Conservation (phyloP, 805 yeast species). For the Candida endomychidarum region DNA sequence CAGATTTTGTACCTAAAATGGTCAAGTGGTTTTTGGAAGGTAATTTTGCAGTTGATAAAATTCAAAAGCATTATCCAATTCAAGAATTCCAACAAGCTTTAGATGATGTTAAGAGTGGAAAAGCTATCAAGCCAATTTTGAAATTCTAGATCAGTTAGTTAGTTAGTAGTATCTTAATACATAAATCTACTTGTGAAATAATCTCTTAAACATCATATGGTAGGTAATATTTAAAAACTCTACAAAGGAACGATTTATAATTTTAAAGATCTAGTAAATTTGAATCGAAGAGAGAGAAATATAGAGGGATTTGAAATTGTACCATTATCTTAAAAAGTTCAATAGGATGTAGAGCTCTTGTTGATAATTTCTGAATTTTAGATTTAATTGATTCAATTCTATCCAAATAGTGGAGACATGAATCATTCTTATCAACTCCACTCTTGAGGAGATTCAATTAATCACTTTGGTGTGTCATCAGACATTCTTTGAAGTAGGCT, state of each 20-base stretch:
- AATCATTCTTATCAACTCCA: neutral
- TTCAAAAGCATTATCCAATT: conserved; percentile 7
- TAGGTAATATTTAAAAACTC: too few species aligned
- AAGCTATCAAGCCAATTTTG: conserved; percentile 11
- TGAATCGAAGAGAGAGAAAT: too few species aligned
- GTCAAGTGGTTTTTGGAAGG: conserved; percentile 12
- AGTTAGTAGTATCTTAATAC: neutral
- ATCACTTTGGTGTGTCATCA: neutral
- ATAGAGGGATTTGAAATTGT: too few species aligned
- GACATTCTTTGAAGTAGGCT: too few species aligned
- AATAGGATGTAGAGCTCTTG: too few species aligned
- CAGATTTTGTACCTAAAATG: conserved; percentile 13
- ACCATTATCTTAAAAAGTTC: too few species aligned
- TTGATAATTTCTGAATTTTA: too few species aligned
- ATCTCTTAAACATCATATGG: too few species aligned
- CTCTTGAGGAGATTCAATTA: neutral
- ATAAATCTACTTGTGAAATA: too few species aligned
- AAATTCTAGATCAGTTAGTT: conserved; percentile 4
- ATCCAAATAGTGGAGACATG: neutral
- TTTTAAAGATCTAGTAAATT: too few species aligned
- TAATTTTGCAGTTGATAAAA: conserved; percentile 9
- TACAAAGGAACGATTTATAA: too few species aligned
- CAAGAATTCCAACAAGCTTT: conserved; percentile 12
- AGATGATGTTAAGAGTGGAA: conserved; percentile 12
- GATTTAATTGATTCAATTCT: too few species aligned